Evolutionary conservation across 352 stramenopile genomes (phyloP), one percentile per base, ranked within the genome.

Genomic region (Phytophthora tubulina): DNA sequence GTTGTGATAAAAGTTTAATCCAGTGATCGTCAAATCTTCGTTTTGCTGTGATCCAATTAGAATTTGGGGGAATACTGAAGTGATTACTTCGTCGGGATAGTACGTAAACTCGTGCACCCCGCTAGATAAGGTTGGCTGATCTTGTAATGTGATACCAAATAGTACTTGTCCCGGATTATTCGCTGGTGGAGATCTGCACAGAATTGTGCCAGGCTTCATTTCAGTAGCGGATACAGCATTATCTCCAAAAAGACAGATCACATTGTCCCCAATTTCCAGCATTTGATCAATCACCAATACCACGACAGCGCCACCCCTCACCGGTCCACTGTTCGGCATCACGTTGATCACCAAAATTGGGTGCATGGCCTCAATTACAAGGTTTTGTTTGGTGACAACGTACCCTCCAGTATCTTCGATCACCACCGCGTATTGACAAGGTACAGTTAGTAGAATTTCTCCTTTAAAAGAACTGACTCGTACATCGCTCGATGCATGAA

Each of bases 201-300:
- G 54, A 6, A 84, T 35, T 27, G 35, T 64, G 3, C 49, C 52
- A 6, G 36, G 14, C 31, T 71, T 73, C 6, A 67, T 44, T 8
- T 33, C 10, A 4, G 41, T 63, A 45, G 61, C 78, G 38, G 31
- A 3, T 0, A 67, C 39, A 6, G 54, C 31, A 41, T 55, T 39
- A 13, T 67, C 52, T 50, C 66, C 64, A 73, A 84, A 86, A 0
- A 62, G 39, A 35, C 75, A 84, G 2, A 70, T 11, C 6, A 86
- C 32, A 13, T 75, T 42, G n/a, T 71, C 51, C 1, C 39, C 14
- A 6, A 68, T 10, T 3, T 63, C 36, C 3, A 56, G 41, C 2
- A 38, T 4, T 15, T 35, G 45, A 48, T 70, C 58, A 27, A 80
- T 55, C 4, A 64, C 21, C 4, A 78, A n/a, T 9, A 71, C 32